Evolutionary conservation across 371 early-diverging fungal species (phyloP), one percentile per base, ranked within the genome.

Genomic region (Basidiobolus meristosporus): DNA sequence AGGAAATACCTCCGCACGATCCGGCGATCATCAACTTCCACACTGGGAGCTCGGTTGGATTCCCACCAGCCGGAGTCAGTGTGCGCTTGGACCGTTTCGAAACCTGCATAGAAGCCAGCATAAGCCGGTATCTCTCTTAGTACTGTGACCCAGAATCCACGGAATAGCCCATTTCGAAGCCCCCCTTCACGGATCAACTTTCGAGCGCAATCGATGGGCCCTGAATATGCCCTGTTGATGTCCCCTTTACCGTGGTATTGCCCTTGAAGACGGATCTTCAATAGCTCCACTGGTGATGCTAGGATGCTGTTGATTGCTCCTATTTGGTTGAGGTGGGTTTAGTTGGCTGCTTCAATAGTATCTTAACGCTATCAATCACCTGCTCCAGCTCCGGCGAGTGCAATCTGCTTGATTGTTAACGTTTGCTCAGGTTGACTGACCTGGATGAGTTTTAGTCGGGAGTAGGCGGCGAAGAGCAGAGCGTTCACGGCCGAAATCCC

Each of bases 401-500:
- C 81, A 36, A 83, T 73, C 43, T 82, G 73, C 4, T 38, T 45
- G 37, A 15, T 38, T 7, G 31, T 28, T 5, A 44, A n/a, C 10
- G 52, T 45, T 38, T 51, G 38, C 44, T 60, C 33, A 57, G 58
- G 14, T 34, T 43, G 12, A n/a, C 48, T 52, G 48, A 62, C 46
- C 44, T 75, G 66, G 1, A 59, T 29, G n/a, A 60, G 51, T 38
- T 73, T 73, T 38, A 75, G 48, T 15, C 55, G 46, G 1, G 81
- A 74, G 44, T 85, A 79, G 30, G 82, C 73, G 14, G 78, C 73
- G 53, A 85, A 85, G 38, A 85, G 55, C 39, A 85, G 57, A 3
- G 86, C 77, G 42, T 85, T 85, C 38, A 85, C 84, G 1, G 82
- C 77, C 11, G 78, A 76, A 18, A 82, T 77, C 15, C 85, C 85